phyloP scores from a whole-genome alignment of 345 rosid species.

The Pugionium dolabratum region DNA sequence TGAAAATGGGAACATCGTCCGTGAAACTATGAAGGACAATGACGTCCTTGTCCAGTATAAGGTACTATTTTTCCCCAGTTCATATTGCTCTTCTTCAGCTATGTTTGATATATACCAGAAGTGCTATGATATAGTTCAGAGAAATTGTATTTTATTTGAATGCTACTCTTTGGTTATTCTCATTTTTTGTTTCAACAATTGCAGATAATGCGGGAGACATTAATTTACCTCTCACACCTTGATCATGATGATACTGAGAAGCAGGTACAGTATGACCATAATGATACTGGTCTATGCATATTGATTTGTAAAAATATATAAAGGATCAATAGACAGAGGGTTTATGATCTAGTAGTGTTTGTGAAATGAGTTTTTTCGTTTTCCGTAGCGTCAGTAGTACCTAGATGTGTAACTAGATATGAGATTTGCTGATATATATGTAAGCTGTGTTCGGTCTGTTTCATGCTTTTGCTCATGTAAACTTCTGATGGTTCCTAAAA shows the following conservation, averaged over 20 bases:
- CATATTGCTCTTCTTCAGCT: constrained; percentile 15
- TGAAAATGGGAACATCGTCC: constrained; percentile 97
- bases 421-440: neutral
- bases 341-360: constrained; percentile 7
- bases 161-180: constrained; percentile 7
- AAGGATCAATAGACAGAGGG: constrained; percentile 2
- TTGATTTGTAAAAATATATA: constrained; percentile 13
- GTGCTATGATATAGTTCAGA: constrained; percentile 6
- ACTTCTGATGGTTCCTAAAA: constrained; percentile 21
- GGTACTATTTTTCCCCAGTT: constrained; percentile 44
- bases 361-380: constrained; percentile 3
- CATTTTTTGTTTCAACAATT: constrained; percentile 24
- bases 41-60: constrained; percentile 98
- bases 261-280: constrained; percentile 57
- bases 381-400: neutral
- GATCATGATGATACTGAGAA: constrained; percentile 99
- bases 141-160: constrained; percentile 1
- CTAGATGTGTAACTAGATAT: neutral
- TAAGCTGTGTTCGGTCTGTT: constrained; percentile 14
- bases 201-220: constrained; percentile 98
- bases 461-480: constrained; percentile 20
- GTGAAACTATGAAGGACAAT: constrained; percentile 98
- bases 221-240: constrained; percentile 90
- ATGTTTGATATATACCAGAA: constrained; percentile 9
- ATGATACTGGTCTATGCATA: constrained; percentile 18